Evolutionary conservation across 108 stramenopile genomes (phyloP).

Genomic region (Schizochytrium sp.): DNA sequence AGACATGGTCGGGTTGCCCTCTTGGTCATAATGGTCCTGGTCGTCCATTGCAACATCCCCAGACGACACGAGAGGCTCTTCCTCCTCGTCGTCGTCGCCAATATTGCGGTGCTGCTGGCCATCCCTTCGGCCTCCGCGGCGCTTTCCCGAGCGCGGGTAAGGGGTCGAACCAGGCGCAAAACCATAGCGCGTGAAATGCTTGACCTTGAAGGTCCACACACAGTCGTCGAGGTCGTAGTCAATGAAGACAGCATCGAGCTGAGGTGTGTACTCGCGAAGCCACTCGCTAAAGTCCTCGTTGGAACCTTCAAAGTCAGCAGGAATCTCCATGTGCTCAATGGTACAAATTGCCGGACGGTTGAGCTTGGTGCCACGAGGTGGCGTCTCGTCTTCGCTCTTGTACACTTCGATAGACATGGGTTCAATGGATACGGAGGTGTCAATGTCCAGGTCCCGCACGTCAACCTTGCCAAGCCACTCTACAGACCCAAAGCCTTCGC

Average conservation of each 20-base stretch:
- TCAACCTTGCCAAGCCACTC: constrained; percentile 87
- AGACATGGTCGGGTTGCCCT: too few relatives aligned
- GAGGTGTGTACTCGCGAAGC: not conserved
- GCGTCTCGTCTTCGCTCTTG: constrained; percentile 63
- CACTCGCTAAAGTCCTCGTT: constrained; percentile 45
- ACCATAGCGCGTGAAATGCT: constrained; percentile 85
- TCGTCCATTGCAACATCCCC: too few relatives aligned
- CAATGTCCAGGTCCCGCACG: constrained; percentile 70
- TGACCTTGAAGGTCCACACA: constrained; percentile 75
- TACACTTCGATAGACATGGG: constrained; percentile 74
- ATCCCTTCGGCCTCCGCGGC: not conserved
- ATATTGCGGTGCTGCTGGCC: not conserved
- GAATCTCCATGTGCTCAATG: constrained; percentile 60
- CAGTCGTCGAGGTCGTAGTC: constrained; percentile 61
- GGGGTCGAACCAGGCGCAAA: constrained; percentile 35
- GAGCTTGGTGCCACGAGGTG: constrained; percentile 61
- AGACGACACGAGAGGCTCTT: too few relatives aligned
- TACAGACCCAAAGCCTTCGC: constrained; percentile 66
- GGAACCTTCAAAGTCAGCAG: constrained; percentile 47
- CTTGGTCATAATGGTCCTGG: too few relatives aligned
- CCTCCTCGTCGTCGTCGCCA: too few relatives aligned
- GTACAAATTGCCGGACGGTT: constrained; percentile 74
- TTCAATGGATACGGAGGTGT: constrained; percentile 65
- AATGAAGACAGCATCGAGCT: constrained; percentile 69
- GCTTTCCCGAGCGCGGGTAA: not conserved